Percentiles rank a stretch among this genome's conserved stretches.
phyloP scores from a whole-genome alignment of 2,329 filamentous ascomycete genomes.

The Cladophialophora psammophila region DNA sequence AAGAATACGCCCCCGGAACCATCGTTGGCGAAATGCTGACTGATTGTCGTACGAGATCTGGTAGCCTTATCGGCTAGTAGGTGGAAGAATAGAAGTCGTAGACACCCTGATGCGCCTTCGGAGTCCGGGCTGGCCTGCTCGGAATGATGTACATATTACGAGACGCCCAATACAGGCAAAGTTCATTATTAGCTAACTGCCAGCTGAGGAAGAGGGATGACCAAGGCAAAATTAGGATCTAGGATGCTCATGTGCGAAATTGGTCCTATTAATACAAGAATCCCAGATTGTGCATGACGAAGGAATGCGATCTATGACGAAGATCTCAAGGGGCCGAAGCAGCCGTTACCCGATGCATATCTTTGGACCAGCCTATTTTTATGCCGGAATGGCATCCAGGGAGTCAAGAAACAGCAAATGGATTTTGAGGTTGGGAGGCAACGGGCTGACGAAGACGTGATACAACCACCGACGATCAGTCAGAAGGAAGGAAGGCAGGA shows the following conservation, averaged over 20 bases:
- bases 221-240: neutral
- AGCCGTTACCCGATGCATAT: neutral
- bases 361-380: neutral
- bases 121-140: too few species aligned
- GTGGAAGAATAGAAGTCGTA: neutral
- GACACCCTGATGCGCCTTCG: neutral
- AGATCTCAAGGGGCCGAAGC: neutral
- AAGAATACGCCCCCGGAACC: neutral
- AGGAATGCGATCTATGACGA: neutral
- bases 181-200: neutral
- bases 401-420: neutral
- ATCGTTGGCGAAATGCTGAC: neutral
- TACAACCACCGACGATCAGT: neutral
- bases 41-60: neutral
- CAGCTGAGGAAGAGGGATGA: neutral
- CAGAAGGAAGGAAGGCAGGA: neutral
- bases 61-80: constrained; percentile 1
- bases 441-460: neutral
- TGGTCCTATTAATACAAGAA: neutral
- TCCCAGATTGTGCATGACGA: neutral
- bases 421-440: neutral
- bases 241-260: neutral
- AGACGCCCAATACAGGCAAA: neutral
- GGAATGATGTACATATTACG: neutral
- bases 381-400: neutral